Evolutionary conservation across 345 rosid genomes (phyloP), one percentile per base, ranked within the genome.

Genomic region (Salix suchowensis): DNA sequence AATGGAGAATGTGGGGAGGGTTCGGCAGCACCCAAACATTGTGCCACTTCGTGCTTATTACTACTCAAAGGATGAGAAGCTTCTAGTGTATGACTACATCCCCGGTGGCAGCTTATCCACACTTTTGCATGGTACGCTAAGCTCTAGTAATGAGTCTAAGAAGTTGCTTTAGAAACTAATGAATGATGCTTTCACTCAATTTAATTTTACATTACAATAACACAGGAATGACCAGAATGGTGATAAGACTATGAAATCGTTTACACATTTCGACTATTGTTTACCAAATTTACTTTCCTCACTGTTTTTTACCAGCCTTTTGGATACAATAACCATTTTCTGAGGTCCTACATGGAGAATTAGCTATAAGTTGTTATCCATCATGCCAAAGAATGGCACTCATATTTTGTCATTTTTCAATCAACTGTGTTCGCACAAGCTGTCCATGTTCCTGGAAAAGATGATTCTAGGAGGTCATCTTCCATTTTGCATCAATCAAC

Each of bases 61-160:
- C 82, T 91, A 88, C 86, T 89, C 94, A 5, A 92, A 92, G 89
- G 97, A 94, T 50, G 98, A 94, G 88, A 94, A 90, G 83, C 91
- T 94, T 71, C 70, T 94, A 69, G 97, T 94, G 26, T 90, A 75
- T 74, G 97, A 94, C 76, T 94, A 90, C 67, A 71, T 81, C 74
- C 65, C 82, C 24, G 74, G 73, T 50, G 97, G 97, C 67, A 92
- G 89, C 82, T 77, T 92, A 70, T 87, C 89, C 40, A 71, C 97
- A 11, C 88, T 88, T 65, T 79, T 94, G 76, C 98, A 92, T 50
- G 97, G 98, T 94, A 91, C 65, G 83, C 21, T 23, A 50, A 71
- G 21, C 28, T 67, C 4, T 15, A 18, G 12, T 61, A 37, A 42
- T 16, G 26, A 15, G 18, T 55, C 62, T 28, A 21, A 42, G 18